Evolutionary conservation across 805 yeast species (phyloP), one percentile per base, ranked within the genome.

Genomic region (Tetrapisispora nanseiensis): DNA sequence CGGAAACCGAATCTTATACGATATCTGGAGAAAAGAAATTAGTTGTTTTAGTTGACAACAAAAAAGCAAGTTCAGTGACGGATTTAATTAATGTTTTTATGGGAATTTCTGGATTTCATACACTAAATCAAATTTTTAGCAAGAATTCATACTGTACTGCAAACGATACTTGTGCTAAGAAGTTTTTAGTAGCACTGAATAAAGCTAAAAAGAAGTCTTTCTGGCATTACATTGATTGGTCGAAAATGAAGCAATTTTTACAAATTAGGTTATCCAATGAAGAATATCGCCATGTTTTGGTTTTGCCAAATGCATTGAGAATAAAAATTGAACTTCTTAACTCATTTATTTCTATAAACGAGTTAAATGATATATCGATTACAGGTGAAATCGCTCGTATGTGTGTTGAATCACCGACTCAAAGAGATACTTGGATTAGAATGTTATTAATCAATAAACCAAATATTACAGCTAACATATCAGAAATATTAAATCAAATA

Each of bases 341-440:
- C 6, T 33, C 60, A 1, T 52, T 44, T 15, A 37, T 62, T 1
- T 36, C 44, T 5, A 46, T 59, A 1, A 48, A 49, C 7, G 45
- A 55, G 7, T 40, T 47, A 2, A 45, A 54, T 1, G 54, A 62
- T 6, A 18, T 65, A 1, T 37, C 41, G 1, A 18, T 65, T 1
- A 43, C 40, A 12, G 60, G 71, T 3, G 57, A 57, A 3, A 63
- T 67, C 37, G 40, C 66, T 3, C 61, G 82, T 38, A 41, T 72
- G 4, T 65, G 77, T 45, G 74, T 74, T 1, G 76, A 74, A 39
- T 76, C 82, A 0, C 80, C 82, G 1, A 61, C 70, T 0, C 47
- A 65, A 2, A 59, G 65, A 2, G 66, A 63, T 2, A 59, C 56
- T 36, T 78, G 83, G 83, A 61, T 70, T 15, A 60, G 81, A 38